Percentiles rank a stretch among this genome's conserved stretches.
These are phyloP conservation scores for Coemansia sp. DNA, from an alignment of 192 early-diverging fungal species.

Conservation along the genomic window DNA sequence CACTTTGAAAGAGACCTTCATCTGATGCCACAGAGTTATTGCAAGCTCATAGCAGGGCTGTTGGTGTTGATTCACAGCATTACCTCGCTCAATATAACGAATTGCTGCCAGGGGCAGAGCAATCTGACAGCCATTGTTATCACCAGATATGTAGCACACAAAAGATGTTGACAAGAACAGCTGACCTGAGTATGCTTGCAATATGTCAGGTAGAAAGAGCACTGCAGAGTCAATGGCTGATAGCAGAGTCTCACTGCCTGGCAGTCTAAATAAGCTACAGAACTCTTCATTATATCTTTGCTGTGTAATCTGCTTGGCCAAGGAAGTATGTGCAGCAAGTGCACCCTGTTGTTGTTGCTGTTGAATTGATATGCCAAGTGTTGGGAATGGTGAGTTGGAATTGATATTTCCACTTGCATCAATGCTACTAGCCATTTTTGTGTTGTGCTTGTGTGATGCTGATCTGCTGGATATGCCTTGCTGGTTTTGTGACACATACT, in stretches of 20 bases:
- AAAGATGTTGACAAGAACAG: conserved; percentile 87
- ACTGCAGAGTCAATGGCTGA: conserved; percentile 54
- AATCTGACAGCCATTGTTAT: conserved; percentile 67
- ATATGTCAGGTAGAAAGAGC: conserved; percentile 39
- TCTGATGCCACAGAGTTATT: conserved; percentile 89
- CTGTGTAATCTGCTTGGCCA: conserved; percentile 60
- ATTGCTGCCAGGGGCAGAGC: conserved; percentile 86
- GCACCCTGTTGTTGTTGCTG: neutral
- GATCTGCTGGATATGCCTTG: too few species aligned
- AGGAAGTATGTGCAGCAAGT: conserved; percentile 8
- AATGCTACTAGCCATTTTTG: conserved; percentile 6
- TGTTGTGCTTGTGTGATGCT: conserved; percentile 9
- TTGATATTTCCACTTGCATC: conserved; percentile 7
- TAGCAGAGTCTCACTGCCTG: conserved; percentile 68
- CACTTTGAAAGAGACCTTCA: conserved; percentile 81
- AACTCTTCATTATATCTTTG: conserved; percentile 78
- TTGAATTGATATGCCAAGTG: neutral
- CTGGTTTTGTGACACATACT: too few species aligned
- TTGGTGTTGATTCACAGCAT: conserved; percentile 49
- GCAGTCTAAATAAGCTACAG: conserved; percentile 73
- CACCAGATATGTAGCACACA: conserved; percentile 73
- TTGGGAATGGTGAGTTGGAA: conserved; percentile 13
- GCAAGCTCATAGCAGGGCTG: conserved; percentile 60
- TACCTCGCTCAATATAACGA: conserved; percentile 85
- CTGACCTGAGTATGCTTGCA: conserved; percentile 57